These are phyloP conservation scores for Epichloe amarillans DNA, from an alignment of 2,329 filamentous ascomycete genomes.

Conservation along the genomic window DNA sequence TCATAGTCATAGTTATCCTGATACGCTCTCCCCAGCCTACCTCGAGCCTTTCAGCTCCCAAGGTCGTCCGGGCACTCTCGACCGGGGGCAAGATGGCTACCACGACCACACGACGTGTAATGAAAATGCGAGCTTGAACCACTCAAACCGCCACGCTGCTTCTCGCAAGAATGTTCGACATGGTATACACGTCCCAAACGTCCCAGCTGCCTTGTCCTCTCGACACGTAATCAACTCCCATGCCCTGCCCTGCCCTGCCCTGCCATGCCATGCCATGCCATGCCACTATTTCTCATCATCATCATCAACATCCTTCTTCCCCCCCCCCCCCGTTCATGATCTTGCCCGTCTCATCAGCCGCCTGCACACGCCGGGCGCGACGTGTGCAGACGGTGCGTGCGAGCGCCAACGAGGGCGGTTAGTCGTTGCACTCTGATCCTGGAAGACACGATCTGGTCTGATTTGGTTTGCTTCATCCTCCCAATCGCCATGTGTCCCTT, in stretches of 20 bases:
- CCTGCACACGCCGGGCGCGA: no score
- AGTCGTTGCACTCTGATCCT: no score
- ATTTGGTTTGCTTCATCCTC: no score
- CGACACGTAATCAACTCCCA: no score
- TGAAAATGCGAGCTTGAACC: not conserved
- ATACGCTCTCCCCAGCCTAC: slow-evolving; percentile 3
- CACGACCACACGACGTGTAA: not conserved
- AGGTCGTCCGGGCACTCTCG: not conserved
- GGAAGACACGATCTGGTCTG: no score
- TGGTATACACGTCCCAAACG: no score
- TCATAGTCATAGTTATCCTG: slow-evolving; percentile 20
- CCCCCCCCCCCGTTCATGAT: slow-evolving; percentile 21
- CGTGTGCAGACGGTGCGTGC: no score
- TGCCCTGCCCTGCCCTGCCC: no score
- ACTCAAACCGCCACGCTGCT: not conserved
- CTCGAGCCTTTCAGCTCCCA: not conserved
- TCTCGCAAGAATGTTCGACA: slow-evolving; percentile 11
- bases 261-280: slow-evolving; percentile 17
- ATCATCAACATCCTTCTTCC: slow-evolving; percentile 41
- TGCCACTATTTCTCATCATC: slow-evolving; percentile 33
- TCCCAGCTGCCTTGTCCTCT: no score
- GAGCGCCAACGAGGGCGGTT: no score
- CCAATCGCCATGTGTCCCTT: no score
- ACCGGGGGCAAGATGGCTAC: not conserved
- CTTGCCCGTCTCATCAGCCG: not conserved